Conservation (phyloP, 192 early-diverging fungal species). For the Dissophora ornata region DNA sequence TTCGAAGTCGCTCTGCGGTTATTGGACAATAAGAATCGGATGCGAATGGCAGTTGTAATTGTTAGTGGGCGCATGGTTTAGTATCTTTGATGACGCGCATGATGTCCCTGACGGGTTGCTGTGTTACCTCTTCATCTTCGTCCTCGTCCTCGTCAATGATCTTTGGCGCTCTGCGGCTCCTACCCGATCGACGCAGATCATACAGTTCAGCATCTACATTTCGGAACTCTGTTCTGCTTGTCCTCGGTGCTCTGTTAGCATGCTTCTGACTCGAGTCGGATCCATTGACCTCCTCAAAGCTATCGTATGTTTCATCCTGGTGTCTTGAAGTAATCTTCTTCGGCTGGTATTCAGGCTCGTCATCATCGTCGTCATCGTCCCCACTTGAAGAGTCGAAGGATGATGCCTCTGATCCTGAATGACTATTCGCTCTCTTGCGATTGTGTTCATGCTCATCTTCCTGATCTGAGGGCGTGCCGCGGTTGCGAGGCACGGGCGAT, state of each 20-base stretch:
- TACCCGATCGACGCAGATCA: conserved; percentile 70
- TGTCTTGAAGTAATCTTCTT: conserved; percentile 12
- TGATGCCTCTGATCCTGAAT: conserved; percentile 40
- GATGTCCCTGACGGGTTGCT: too few species aligned
- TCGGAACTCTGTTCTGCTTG: conserved; percentile 32
- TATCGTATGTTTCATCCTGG: conserved; percentile 56
- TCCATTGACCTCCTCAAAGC: conserved; percentile 54
- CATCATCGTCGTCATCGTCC: conserved; percentile 36
- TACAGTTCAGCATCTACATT: conserved; percentile 72
- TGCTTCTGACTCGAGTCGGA: conserved; percentile 36
- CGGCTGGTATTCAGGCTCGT: conserved; percentile 28
- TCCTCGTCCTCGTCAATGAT: conserved; percentile 54
- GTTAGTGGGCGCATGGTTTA: too few species aligned
- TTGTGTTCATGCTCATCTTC: conserved; percentile 9
- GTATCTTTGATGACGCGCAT: too few species aligned
- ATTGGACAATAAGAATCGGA: too few species aligned
- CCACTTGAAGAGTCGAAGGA: conserved; percentile 43
- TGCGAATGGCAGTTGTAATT: too few species aligned
- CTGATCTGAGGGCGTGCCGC: conserved; percentile 5
- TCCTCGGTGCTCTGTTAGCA: conserved; percentile 57
- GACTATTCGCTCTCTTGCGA: background rate
- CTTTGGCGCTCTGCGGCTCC: conserved; percentile 54
- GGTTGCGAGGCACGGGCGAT: conserved; percentile 20
- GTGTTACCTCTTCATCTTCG: conserved; percentile 37
- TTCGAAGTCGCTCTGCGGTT: conserved; percentile 42